Evolutionary conservation across 305 asterid species (phyloP), one percentile per base, ranked within the genome.

Genomic region (Euphrasia arctica): DNA sequence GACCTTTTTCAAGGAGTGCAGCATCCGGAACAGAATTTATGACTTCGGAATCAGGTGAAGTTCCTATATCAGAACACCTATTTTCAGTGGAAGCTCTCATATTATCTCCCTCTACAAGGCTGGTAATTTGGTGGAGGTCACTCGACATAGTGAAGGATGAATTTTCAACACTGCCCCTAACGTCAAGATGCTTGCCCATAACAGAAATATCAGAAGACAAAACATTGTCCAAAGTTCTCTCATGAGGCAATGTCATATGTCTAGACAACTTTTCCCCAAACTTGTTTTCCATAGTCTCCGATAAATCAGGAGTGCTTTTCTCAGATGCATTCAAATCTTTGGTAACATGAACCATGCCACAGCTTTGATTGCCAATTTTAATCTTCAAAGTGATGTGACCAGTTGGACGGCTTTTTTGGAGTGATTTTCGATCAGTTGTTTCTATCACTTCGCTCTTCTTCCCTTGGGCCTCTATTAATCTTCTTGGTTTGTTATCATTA

Each of bases 1-100:
- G 47, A 63, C 68, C 82, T 69, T 80, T 75, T 74, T 66, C 87
- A 62, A 66, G 63, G 49, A 71, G 77, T 72, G 71, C 68, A 57
- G 88, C 73, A 66, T 88, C 88, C 61, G 81, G 79, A 75, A 75
- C 77, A 67, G 78, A 58, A 75, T 91, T 88, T 71, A 88, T 91
- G 58, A 91, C 95, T 82, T 88, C 96, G 48, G 98, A 91, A 77
- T 91, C 98, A 43, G 98, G 96, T n/a, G 98, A 91, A 72, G 98
- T 88, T 77, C 91, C 98, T 31, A 83, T 79, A 77, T 88, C 93
- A 41, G 68, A 79, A 72, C 81, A 78, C 67, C 80, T 74, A 70
- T 74, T 82, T 58, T 79, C 86, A 73, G 67, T 66, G 57, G 79
- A 64, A 54, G 75, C 75, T 66, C 76, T 74, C 78, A 72, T 39